Percentiles rank a stretch among this genome's conserved stretches.
Evolutionary conservation across 139 green algal genomes (phyloP).

Genomic region (Chlorella sp.): DNA sequence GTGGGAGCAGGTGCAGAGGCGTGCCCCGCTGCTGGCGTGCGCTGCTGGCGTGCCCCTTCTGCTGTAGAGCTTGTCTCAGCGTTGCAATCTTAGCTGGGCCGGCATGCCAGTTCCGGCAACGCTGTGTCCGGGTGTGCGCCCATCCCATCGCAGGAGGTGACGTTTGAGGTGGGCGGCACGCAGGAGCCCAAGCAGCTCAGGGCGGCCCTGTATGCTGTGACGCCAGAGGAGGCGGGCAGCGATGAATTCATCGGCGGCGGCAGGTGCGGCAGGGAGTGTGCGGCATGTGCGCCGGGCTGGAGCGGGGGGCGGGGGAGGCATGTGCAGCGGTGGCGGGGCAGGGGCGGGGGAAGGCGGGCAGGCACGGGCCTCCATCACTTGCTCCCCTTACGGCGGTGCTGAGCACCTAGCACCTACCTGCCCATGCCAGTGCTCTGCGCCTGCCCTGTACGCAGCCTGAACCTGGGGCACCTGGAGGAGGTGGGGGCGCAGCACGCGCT

Average conservation of each 20-base stretch:
- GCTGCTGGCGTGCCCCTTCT: background rate
- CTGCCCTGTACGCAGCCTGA: background rate
- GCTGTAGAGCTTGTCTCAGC: too few relatives aligned
- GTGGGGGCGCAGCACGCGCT: background rate
- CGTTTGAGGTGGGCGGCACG: slow-evolving; percentile 11
- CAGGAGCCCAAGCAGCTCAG: background rate
- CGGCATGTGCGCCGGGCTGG: too few relatives aligned
- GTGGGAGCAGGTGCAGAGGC: background rate
- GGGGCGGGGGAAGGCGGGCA: background rate
- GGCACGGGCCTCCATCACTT: background rate
- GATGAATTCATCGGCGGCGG: slow-evolving; percentile 7
- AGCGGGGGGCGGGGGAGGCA: background rate
- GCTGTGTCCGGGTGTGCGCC: too few relatives aligned
- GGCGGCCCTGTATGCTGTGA: slow-evolving; percentile 2
- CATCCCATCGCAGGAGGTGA: slow-evolving; percentile 11
- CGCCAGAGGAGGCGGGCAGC: background rate
- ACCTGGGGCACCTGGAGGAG: slow-evolving; percentile 4
- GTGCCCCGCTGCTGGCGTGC: too few relatives aligned
- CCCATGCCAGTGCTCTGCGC: background rate
- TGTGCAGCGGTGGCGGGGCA: too few relatives aligned
- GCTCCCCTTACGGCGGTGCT: too few relatives aligned
- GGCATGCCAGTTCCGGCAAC: too few relatives aligned
- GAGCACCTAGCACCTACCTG: background rate
- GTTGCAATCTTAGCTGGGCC: too few relatives aligned
- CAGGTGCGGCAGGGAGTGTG: too few relatives aligned